Evolutionary conservation across 331 rosid genomes (phyloP), one percentile per base, ranked within the genome.

Genomic region (Malus hybrid): DNA sequence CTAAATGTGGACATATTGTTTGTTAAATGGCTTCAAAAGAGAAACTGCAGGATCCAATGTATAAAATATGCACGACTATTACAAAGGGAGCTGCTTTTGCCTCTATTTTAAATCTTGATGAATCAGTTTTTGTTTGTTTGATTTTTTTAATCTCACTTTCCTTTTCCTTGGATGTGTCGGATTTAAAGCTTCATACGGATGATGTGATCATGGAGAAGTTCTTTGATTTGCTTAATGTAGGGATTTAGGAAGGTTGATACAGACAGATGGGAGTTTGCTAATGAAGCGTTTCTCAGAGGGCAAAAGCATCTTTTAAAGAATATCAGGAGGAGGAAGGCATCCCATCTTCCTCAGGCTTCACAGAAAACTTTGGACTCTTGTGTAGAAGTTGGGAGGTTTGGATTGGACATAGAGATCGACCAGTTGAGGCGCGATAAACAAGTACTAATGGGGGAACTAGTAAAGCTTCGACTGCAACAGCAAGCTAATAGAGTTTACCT

Each of bases 181-280:
- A 13, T 71, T 61, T 14, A 32, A 63, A 64, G 24, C 15, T 33
- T 64, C 22, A 30, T 64, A 64, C 10, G 68, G 68, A n/a, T 39
- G 46, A 30, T 20, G 6, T 77, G 73, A 65, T 62, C 53, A 72
- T 80, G 82, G 80, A 71, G 73, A 71, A 68, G 68, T 57, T 46
- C 48, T 70, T 80, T 84, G 48, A 74, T 78, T 78, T 44, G 46
- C 68, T 71, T 74, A 34, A 39, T 84, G 81, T 84, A 93, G 96
- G 98, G 97, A 63, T 93, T 93, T 79, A 91, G 84, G 72, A 93
- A 91, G 82, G 88, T 93, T 68, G 93, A 91, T 85, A 88, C 94
- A 78, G 97, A 89, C 63, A 91, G 67, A 57, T 93, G 97, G 97
- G 98, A 93, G 79, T 93, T 93, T 79, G 97, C 98, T 36, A 89